A percentile compares a stretch with the other conserved stretches of the same genome.
phyloP scores from a whole-genome alignment of 1,139 yeast genomes.

The Kodamaea fungicola region DNA sequence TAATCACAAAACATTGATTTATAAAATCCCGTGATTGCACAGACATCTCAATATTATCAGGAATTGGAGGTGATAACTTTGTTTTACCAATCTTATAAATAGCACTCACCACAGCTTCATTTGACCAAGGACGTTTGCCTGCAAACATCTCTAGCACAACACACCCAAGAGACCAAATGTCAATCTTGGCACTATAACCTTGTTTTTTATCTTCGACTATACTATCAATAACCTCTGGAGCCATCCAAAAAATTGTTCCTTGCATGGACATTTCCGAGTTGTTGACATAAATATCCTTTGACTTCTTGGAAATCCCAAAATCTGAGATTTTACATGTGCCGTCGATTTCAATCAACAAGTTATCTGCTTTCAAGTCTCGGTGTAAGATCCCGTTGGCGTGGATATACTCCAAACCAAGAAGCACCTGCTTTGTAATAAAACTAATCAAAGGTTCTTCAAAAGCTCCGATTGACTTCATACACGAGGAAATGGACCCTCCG shows the following conservation, averaged over 20 bases:
- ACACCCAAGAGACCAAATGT: slow-evolving; percentile 92
- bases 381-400: slow-evolving; percentile 88
- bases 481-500: slow-evolving; percentile 93
- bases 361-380: slow-evolving; percentile 95
- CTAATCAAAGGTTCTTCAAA: slow-evolving; percentile 77
- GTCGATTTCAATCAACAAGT: slow-evolving; percentile 79
- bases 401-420: slow-evolving; percentile 78
- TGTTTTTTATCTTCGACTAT: slow-evolving; percentile 73
- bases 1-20: slow-evolving; percentile 72
- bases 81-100: slow-evolving; percentile 71
- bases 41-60: slow-evolving; percentile 76
- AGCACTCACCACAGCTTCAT: slow-evolving; percentile 75
- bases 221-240: slow-evolving; percentile 93
- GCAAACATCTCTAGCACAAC: slow-evolving; percentile 94
- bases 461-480: slow-evolving; percentile 78
- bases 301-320: slow-evolving; percentile 90
- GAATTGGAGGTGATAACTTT: slow-evolving; percentile 90
- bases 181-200: slow-evolving; percentile 96
- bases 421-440: slow-evolving; percentile 74
- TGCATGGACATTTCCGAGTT: slow-evolving; percentile 92
- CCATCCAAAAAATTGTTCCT: slow-evolving; percentile 99
- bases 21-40: slow-evolving; percentile 66
- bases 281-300: slow-evolving; percentile 83
- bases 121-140: slow-evolving; percentile 81
- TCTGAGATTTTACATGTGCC: slow-evolving; percentile 96